phyloP scores from a whole-genome alignment of 805 yeast genomes.

The Ogataea minuta region DNA sequence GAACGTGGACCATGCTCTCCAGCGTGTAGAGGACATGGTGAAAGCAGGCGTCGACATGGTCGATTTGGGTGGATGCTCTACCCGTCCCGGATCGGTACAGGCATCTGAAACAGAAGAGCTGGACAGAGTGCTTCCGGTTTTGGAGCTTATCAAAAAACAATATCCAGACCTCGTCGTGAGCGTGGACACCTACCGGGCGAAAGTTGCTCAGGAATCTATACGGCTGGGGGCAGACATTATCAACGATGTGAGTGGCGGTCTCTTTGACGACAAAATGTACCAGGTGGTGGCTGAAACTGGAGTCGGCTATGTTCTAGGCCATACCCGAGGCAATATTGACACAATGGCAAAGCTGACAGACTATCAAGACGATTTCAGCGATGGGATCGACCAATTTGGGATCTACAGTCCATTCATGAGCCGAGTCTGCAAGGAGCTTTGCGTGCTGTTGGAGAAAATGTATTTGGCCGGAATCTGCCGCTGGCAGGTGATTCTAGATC shows the following conservation, averaged over 20 bases:
- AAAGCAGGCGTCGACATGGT: conserved; percentile 67
- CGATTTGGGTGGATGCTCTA: conserved; percentile 94
- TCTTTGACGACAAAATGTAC: conserved; percentile 65
- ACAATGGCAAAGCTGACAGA: conserved; percentile 63
- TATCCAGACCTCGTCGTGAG: conserved; percentile 53
- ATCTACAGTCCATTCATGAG: conserved; percentile 42
- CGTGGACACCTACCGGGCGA: conserved; percentile 82
- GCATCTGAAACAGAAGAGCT: conserved; percentile 67
- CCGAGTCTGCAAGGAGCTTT: conserved; percentile 60
- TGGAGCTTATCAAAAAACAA: conserved; percentile 53
- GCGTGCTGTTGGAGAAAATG: conserved; percentile 54
- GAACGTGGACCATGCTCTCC: conserved; percentile 40
- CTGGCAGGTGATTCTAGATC: conserved; percentile 92
- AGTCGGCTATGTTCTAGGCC: conserved; percentile 79
- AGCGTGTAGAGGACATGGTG: conserved; percentile 48
- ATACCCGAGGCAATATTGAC: conserved; percentile 77
- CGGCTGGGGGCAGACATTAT: conserved; percentile 84
- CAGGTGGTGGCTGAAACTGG: conserved; percentile 63
- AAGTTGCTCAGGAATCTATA: conserved; percentile 69
- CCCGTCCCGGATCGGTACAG: conserved; percentile 77
- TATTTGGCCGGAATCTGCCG: conserved; percentile 61
- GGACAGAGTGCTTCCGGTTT: conserved; percentile 64
- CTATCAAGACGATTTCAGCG: conserved; percentile 42
- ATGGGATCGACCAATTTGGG: conserved; percentile 16
- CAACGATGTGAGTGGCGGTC: conserved; percentile 86